Conservation (phyloP, 306 rosid species). For the Urtica urens region DNA sequence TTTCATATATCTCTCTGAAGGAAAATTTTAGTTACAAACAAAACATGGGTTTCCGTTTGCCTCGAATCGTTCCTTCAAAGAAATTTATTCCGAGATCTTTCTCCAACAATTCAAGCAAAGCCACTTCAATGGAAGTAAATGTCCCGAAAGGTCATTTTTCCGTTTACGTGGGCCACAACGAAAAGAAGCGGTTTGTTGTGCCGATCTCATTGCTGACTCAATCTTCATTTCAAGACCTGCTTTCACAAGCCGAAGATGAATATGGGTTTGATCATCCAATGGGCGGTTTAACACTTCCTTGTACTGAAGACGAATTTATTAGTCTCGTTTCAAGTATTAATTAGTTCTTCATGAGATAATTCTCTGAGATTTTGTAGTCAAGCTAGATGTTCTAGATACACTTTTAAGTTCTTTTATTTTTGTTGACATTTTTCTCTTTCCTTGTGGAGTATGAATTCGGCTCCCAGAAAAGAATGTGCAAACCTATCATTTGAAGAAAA, state of each 20-base stretch:
- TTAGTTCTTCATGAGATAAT: background rate
- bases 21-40: too few species aligned
- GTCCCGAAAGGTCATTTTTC: conserved; percentile 36
- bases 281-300: conserved; percentile 46
- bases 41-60: too few species aligned
- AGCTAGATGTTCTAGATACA: background rate
- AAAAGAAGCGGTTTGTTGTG: conserved; percentile 29
- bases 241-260: conserved; percentile 31
- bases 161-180: conserved; percentile 31
- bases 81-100: too few species aligned
- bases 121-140: background rate
- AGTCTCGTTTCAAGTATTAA: background rate
- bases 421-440: conserved; percentile 1
- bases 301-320: conserved; percentile 21
- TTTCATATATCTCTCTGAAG: too few species aligned
- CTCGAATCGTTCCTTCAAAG: too few species aligned
- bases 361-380: background rate
- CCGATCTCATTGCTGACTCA: conserved; percentile 35
- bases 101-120: too few species aligned
- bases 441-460: background rate
- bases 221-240: conserved; percentile 26
- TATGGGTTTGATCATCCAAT: conserved; percentile 37
- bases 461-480: background rate
- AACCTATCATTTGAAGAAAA: background rate
- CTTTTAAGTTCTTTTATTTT: too few species aligned